phyloP scores from a whole-genome alignment of 805 yeast species.

The Alloascoidea africana region DNA sequence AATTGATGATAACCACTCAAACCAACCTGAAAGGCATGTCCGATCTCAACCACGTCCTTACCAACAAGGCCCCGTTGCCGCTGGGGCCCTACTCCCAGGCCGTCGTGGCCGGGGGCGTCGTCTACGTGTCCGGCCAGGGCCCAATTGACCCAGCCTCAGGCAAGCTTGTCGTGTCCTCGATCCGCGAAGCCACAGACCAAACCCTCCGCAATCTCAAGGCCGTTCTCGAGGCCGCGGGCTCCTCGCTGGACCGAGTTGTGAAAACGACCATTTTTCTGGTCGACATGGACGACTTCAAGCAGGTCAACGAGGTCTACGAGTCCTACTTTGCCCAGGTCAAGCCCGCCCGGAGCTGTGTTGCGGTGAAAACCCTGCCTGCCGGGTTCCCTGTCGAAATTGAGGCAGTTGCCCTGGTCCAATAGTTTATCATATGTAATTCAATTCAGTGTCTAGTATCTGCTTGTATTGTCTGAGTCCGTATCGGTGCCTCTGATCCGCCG shows the following conservation, averaged over 20 bases:
- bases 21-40: no score
- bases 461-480: no score
- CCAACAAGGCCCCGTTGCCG: conserved; percentile 84
- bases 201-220: conserved; percentile 50
- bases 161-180: conserved; percentile 2
- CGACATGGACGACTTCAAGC: conserved; percentile 61
- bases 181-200: conserved; percentile 30
- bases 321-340: conserved; percentile 58
- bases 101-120: conserved; percentile 63
- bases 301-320: conserved; percentile 58
- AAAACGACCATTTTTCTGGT: conserved; percentile 69
- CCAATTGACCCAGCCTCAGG: conserved; percentile 34
- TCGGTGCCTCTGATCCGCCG: no score
- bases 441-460: no score
- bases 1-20: no score
- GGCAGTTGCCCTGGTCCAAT: conserved; percentile 52
- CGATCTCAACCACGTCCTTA: conserved; percentile 21
- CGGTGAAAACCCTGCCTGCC: conserved; percentile 66
- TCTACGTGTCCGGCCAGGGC: conserved; percentile 91
- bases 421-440: no score
- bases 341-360: conserved; percentile 87
- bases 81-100: conserved; percentile 97
- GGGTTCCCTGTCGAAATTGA: conserved; percentile 67
- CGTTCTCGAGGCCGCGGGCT: conserved; percentile 74
- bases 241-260: conserved; percentile 69